These are phyloP conservation scores for Nematocida ironsii DNA, from an alignment of 371 early-diverging fungal genomes.

Conservation along the genomic window DNA sequence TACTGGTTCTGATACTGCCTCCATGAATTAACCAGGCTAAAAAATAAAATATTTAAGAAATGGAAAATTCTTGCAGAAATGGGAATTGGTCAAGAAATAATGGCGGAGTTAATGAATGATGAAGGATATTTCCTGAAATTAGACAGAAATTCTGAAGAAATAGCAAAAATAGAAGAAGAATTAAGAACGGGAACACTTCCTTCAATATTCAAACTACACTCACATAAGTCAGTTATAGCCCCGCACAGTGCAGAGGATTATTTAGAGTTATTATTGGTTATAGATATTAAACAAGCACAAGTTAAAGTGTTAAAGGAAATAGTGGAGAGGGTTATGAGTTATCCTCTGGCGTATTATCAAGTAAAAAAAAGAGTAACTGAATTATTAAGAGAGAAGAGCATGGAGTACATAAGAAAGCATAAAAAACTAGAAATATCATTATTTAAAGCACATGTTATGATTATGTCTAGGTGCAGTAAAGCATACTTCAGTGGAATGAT, in stretches of 20 bases:
- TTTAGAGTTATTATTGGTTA: slow-evolving; percentile 1
- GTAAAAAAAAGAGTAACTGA: slow-evolving; percentile 40
- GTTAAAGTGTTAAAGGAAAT: slow-evolving; percentile 6
- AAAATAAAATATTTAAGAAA: slow-evolving; percentile 44
- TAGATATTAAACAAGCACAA: slow-evolving; percentile 34
- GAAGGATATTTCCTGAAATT: slow-evolving; percentile 19
- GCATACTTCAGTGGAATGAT: slow-evolving; percentile 31
- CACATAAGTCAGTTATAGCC: slow-evolving; percentile 15
- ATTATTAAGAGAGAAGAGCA: not conserved
- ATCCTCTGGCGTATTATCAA: slow-evolving; percentile 30
- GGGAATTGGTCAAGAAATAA: slow-evolving; percentile 28
- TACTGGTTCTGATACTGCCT: slow-evolving; percentile 50
- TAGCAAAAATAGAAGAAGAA: slow-evolving; percentile 33
- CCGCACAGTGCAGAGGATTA: slow-evolving; percentile 38
- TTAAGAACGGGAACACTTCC: slow-evolving; percentile 20
- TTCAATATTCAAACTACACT: slow-evolving; percentile 37
- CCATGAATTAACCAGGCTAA: slow-evolving; percentile 59
- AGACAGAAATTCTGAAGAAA: slow-evolving; percentile 35
- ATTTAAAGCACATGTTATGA: slow-evolving; percentile 31
- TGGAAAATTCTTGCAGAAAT: slow-evolving; percentile 13
- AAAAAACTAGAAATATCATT: slow-evolving; percentile 52
- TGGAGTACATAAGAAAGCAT: slow-evolving; percentile 40
- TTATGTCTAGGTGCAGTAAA: slow-evolving; percentile 23
- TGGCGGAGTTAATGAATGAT: slow-evolving; percentile 24
- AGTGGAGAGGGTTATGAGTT: slow-evolving; percentile 31